Evolutionary conservation across 2,329 filamentous ascomycete species (phyloP).

Genomic region (Trichoderma sp.): DNA sequence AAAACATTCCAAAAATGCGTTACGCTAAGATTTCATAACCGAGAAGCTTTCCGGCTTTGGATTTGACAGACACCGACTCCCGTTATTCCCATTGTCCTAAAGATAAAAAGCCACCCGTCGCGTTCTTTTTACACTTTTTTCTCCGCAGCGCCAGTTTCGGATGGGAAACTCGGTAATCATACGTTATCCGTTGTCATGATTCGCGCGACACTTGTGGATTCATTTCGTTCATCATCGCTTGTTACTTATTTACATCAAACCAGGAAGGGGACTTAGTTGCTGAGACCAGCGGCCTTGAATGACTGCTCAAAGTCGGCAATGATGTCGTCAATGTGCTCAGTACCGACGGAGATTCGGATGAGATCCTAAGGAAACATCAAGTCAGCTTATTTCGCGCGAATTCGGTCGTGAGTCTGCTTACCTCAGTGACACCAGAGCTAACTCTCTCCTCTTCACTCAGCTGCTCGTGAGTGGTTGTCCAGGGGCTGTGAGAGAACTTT

Average conservation of each 20-base stretch:
- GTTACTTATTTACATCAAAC: not conserved
- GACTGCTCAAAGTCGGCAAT: slow-evolving; percentile 93
- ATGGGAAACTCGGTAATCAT: not conserved
- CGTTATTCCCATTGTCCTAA: not conserved
- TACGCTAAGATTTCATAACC: not conserved
- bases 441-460: slow-evolving; percentile 76
- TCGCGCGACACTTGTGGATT: not conserved
- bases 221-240: not conserved
- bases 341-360: slow-evolving; percentile 93
- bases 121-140: not conserved
- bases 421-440: slow-evolving; percentile 77
- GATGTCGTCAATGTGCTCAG: slow-evolving; percentile 96
- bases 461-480: slow-evolving; percentile 94
- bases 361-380: slow-evolving; percentile 57
- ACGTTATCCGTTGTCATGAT: not conserved
- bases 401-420: slow-evolving; percentile 31
- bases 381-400: not conserved
- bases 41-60: not conserved
- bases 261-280: not conserved
- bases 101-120: not conserved
- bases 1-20: not conserved
- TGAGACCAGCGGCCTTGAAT: slow-evolving; percentile 57
- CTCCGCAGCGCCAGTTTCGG: not conserved
- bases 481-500: slow-evolving; percentile 52
- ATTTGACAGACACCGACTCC: not conserved